A percentile compares a stretch with the other conserved stretches of the same genome.
phyloP scores from a whole-genome alignment of 495 filamentous ascomycete species.

The Tuber calosporum region DNA sequence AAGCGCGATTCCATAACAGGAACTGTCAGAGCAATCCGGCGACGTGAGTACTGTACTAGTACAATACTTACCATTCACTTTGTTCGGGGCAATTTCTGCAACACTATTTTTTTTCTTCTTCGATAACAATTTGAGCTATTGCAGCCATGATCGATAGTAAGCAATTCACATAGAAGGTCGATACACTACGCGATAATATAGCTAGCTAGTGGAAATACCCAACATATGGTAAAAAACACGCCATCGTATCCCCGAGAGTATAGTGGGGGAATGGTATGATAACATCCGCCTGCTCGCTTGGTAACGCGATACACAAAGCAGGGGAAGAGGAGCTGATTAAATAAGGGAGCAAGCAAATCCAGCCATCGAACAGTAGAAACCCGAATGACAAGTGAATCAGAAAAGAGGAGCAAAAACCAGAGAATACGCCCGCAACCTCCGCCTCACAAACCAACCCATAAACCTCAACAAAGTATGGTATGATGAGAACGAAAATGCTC shows the following conservation, averaged over 20 bases:
- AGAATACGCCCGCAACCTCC: neutral
- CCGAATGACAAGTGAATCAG: slow-evolving; percentile 1
- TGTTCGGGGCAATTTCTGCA: neutral
- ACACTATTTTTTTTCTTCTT: neutral
- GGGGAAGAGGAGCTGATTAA: neutral
- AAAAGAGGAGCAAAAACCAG: neutral
- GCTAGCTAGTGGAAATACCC: neutral
- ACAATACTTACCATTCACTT: neutral
- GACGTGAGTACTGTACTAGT: too few relatives aligned
- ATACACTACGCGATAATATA: neutral
- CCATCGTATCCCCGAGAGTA: neutral
- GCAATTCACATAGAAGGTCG: neutral
- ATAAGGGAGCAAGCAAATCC: neutral
- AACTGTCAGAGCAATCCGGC: too few relatives aligned
- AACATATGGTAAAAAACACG: neutral
- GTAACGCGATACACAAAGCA: neutral
- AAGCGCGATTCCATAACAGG: too few relatives aligned
- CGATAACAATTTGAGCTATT: neutral
- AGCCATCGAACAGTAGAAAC: neutral
- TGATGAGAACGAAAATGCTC: neutral
- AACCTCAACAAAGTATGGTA: neutral
- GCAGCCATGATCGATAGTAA: neutral
- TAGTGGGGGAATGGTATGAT: neutral
- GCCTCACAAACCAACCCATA: neutral
- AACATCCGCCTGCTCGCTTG: neutral